Evolutionary conservation across 805 yeast species (phyloP), one percentile per base, ranked within the genome.

Genomic region (Nakazawaea ambrosiae): DNA sequence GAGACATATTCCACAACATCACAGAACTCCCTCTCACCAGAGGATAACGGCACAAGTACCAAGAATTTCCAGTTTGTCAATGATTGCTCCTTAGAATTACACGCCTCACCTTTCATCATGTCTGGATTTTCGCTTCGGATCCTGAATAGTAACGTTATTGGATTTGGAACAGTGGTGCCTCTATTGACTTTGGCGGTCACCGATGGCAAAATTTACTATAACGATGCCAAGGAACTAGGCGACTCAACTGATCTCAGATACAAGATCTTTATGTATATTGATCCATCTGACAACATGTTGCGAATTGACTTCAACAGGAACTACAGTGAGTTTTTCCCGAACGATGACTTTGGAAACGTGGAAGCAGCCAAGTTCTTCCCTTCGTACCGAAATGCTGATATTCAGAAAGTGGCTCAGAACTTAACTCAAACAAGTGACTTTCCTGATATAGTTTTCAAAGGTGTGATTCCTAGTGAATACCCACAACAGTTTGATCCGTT

Each of bases 391-490:
- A 28, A 25, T 5, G 14, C 23, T 2, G 39, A 36, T 23, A 18
- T 36, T 9, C 15, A 24, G 18, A 17, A n/a, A 24, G 34, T 36
- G 6, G 24, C 23, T 14, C 25, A 24, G 25, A 16, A 18, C 2
- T 30, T 30, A 23, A 18, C 25, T 14, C 26, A 24, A 10, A 36
- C 33, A 4, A 31, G 34, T 29, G 39, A 36, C 16, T 17, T 18
- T 11, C 39, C 39, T 4, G 39, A 36, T 17, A 18, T 36, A 4
- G 34, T 36, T 9, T 30, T 36, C 30, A 36, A 36, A 30, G 39
- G 39, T 6, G 34, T 23, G n/a, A 24, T 36, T 5, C 30, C 29
- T 4, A 27, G 14, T 5, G 34, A 20, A 4, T 36, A 24, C 20
- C 39, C 39, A 25, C 11, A 16, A 10, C 15, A 30, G 22, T 19